These are phyloP conservation scores for Phytophthora quininea DNA, from an alignment of 352 stramenopile genomes.

Conservation along the genomic window DNA sequence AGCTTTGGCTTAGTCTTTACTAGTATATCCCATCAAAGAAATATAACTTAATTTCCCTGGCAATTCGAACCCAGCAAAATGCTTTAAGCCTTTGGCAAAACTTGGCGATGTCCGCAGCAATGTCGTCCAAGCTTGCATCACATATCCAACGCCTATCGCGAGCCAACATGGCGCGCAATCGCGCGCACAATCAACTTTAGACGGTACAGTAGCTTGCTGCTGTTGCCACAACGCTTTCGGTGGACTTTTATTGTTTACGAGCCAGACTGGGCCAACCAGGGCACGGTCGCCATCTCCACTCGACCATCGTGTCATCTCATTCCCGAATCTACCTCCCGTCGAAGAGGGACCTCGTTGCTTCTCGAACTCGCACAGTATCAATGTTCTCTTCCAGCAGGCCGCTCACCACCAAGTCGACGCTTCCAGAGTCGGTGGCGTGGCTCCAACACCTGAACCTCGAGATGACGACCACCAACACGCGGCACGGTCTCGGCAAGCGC, in stretches of 20 bases:
- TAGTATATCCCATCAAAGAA: too few species aligned
- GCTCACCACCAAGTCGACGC: conserved; percentile 2
- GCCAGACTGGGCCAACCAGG: neutral
- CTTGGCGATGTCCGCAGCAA: too few species aligned
- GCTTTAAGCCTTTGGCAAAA: neutral
- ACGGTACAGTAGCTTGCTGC: neutral
- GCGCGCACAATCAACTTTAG: neutral
- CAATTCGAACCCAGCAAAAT: neutral
- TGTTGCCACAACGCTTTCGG: conserved; percentile 1
- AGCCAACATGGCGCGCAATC: neutral
- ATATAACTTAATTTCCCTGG: too few species aligned
- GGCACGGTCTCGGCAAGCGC: conserved; percentile 27
- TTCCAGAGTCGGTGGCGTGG: conserved; percentile 41
- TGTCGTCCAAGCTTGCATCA: too few species aligned
- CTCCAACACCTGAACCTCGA: conserved; percentile 37
- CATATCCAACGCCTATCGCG: too few species aligned
- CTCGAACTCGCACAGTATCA: neutral
- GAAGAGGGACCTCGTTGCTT: too few species aligned
- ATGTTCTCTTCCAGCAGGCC: conserved; percentile 27
- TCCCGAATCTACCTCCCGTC: conserved; percentile 16
- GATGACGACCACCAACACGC: conserved; percentile 26
- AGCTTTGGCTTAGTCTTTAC: too few species aligned
- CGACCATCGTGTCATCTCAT: conserved; percentile 15
- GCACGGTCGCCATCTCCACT: neutral
- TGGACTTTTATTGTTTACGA: conserved; percentile 5